Base-by-base conservation (phyloP, 2,329 filamentous ascomycete species). In the Endocalyx cinctus region DNA sequence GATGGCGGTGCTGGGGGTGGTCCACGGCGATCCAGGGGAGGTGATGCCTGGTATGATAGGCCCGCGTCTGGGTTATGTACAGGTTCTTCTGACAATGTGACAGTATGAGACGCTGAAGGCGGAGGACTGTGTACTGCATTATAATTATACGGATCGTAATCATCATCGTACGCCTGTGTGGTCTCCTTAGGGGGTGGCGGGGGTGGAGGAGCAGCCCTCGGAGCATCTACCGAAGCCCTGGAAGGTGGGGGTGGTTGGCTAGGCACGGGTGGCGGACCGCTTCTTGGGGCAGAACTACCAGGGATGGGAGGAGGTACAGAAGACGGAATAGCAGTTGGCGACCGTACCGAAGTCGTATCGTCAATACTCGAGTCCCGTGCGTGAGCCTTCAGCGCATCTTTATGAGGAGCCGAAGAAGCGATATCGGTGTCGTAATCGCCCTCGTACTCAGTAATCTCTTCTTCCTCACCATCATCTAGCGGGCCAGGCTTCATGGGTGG, bases 341-440 rank as follows among this genome's bases (percentile, higher is more conserved):
- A 80, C 38, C 72, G 69, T n/a, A 79, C 64, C 4, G 74, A 74
- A 25, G 69, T 75, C 25, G 72, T 78, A 37, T 84, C 80, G 41
- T 94, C 87, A 34, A 84, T 55, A 54, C 85, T 94, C 6, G 82
- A 77, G 28, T 90, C 86, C 34, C 83, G 77, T 6, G 74, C 77
- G 58, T 94, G 87, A 7, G 86, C 68, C 58, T 90, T 94, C 41
- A 97, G 62, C 1, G 90, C 89, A 63, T 95, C 90, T 61, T 94
- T 96, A 60, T 95, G 87, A 35, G 85, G 87, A n/a, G 79, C 87
- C 8, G 87, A 83, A n/a, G 89, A 87, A 2, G 84, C 89, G 54
- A 97, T 97, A 56, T 97, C 92, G 6, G 92, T 97, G 50, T 97
- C 92, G 56, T 97, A 97, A 54, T 97, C 92, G 6, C 90, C 92